Evolutionary conservation across 2,329 filamentous ascomycete genomes (phyloP).

Genomic region (Calonectria fujianensis): DNA sequence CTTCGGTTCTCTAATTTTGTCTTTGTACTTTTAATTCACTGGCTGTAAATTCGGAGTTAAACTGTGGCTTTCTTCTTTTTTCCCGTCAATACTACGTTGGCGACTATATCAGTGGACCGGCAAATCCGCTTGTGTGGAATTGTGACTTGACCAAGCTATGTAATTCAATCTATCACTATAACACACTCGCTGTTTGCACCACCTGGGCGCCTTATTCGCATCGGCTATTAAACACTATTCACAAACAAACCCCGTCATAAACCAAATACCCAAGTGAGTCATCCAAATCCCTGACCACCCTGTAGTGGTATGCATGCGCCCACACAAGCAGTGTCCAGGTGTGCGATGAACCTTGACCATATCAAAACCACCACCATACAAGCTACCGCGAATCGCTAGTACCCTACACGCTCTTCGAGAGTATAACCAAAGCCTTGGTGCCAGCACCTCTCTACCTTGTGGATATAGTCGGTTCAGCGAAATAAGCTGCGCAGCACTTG

Average conservation of each 20-base stretch:
- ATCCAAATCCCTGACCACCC: no score
- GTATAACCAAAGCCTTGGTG: neutral
- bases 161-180: neutral
- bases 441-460: neutral
- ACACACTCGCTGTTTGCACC: neutral
- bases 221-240: no score
- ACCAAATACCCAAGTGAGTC: neutral
- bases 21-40: neutral
- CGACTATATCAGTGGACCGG: neutral
- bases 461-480: constrained; percentile 54
- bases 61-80: no score
- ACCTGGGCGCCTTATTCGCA: neutral
- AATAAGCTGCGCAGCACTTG: constrained; percentile 67
- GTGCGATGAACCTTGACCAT: neutral
- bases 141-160: neutral
- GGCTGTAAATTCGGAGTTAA: neutral
- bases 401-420: neutral
- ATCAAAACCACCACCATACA: neutral
- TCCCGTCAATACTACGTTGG: no score
- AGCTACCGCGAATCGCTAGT: neutral
- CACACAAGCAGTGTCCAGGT: neutral
- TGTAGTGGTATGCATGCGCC: no score
- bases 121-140: neutral
- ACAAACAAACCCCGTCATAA: neutral
- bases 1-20: neutral